phyloP scores from a whole-genome alignment of 148 eudicot genomes.

The Cornus controversa region DNA sequence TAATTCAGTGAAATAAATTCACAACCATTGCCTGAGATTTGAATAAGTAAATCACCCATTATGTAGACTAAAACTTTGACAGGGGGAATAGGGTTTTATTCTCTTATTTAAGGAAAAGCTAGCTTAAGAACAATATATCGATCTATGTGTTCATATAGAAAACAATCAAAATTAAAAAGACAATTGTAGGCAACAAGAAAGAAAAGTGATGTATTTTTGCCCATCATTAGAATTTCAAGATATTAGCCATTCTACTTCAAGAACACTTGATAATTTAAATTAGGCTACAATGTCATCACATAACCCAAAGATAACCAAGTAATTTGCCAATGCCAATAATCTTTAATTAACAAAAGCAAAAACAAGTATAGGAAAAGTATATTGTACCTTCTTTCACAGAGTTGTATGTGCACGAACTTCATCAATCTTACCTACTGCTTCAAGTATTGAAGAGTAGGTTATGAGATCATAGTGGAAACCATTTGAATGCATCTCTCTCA shows the following conservation, averaged over 20 bases:
- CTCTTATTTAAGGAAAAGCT: not conserved
- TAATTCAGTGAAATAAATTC: not conserved
- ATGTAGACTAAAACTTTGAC: not conserved
- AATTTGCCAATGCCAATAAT: not conserved
- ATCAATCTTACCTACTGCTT: constrained; percentile 89
- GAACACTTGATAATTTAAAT: not conserved
- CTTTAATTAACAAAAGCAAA: not conserved
- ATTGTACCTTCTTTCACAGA: constrained; percentile 14
- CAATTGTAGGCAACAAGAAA: not conserved
- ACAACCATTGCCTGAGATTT: not conserved
- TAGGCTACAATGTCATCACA: not conserved
- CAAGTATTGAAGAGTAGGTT: constrained; percentile 89
- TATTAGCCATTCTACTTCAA: not conserved
- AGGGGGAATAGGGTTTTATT: not conserved
- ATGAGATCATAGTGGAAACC: constrained; percentile 84
- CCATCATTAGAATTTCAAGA: not conserved
- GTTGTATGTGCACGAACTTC: constrained; percentile 38
- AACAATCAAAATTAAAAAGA: not conserved
- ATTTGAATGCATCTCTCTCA: constrained; percentile 72
- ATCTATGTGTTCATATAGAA: not conserved
- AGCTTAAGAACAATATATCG: not conserved
- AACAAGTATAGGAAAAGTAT: not conserved
- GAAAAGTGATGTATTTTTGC: not conserved
- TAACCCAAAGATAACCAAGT: not conserved
- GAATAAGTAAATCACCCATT: not conserved